Conservation (phyloP, 1,284 basidiomycete species). For the Moniliophthora roreri region DNA sequence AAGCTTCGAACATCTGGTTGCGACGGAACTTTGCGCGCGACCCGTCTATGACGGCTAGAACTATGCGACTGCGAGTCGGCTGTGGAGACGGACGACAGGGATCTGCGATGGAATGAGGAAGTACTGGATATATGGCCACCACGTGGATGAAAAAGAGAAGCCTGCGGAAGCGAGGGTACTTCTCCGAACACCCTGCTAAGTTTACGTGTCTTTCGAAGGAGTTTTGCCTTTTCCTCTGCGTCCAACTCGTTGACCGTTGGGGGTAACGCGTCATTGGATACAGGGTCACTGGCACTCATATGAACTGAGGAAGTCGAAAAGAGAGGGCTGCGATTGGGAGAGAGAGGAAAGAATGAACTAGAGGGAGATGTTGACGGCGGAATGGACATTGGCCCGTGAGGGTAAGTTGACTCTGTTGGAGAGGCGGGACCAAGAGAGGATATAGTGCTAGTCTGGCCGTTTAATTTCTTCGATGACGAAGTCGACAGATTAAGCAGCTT, state of each 20-base stretch:
- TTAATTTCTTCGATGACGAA: conserved; percentile 2
- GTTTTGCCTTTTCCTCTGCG: conserved; percentile 34
- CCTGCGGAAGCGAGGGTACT: conserved; percentile 13
- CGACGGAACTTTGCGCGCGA: neutral
- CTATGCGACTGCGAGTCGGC: neutral
- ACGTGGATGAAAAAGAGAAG: conserved; percentile 2
- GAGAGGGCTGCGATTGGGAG: conserved; percentile 9
- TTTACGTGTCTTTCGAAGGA: conserved; percentile 43
- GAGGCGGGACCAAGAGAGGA: conserved; percentile 3
- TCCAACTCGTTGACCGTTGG: conserved; percentile 35
- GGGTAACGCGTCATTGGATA: conserved; percentile 19
- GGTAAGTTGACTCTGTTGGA: conserved; percentile 8
- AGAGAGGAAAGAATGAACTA: conserved; percentile 4
- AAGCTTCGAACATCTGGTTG: neutral
- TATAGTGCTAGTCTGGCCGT: neutral
- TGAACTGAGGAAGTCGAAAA: conserved; percentile 15
- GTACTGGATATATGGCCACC: neutral
- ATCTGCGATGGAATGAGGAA: conserved; percentile 4
- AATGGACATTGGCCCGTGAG: neutral
- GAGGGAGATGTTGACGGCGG: conserved; percentile 5
- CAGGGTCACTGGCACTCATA: conserved; percentile 1
- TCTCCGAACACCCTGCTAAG: conserved; percentile 42
- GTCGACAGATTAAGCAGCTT: neutral
- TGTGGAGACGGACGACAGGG: neutral
- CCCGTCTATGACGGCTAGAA: neutral